A percentile compares a stretch with the other conserved stretches of the same genome.
These are phyloP conservation scores for Tetrapisispora nanseiensis DNA, from an alignment of 805 yeast species.

Conservation along the genomic window DNA sequence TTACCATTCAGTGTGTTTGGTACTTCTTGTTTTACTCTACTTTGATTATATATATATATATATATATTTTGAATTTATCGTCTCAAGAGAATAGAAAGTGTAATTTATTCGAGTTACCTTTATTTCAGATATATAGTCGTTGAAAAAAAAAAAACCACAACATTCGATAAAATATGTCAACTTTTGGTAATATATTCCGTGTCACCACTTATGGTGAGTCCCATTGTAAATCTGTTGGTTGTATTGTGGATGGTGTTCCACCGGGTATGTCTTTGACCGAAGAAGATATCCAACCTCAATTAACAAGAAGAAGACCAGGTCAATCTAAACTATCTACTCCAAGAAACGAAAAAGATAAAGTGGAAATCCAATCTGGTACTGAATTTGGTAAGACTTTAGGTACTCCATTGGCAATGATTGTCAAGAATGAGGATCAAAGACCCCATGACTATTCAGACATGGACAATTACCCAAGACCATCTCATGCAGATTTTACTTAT, in stretches of 20 bases:
- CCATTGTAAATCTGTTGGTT: conserved; percentile 94
- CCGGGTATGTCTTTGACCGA: conserved; percentile 84
- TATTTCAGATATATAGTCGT: too few species aligned
- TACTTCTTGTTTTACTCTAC: too few species aligned
- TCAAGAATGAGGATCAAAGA: conserved; percentile 89
- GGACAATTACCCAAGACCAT: conserved; percentile 92
- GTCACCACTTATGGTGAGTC: conserved; percentile 98
- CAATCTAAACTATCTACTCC: conserved; percentile 90
- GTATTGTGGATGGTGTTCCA: conserved; percentile 97
- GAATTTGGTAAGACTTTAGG: conserved; percentile 88
- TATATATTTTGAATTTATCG: too few species aligned
- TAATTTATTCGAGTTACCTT: too few species aligned
- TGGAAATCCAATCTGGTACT: conserved; percentile 88
- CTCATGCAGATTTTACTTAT: conserved; percentile 96
- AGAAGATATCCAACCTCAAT: conserved; percentile 87
- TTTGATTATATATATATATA: too few species aligned
- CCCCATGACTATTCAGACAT: conserved; percentile 94
- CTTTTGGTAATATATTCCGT: conserved; percentile 51
- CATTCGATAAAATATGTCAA: conserved; percentile 59
- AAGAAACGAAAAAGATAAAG: conserved; percentile 88
- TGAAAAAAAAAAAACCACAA: too few species aligned
- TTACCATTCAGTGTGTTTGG: too few species aligned
- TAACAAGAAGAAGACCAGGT: conserved; percentile 96
- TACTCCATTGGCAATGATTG: conserved; percentile 91
- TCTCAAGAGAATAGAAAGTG: too few species aligned